A percentile compares a stretch with the other conserved stretches of the same genome.
Conservation (phyloP, 2,329 filamentous ascomycete genomes). For the Colletotrichum nymphaeae region DNA sequence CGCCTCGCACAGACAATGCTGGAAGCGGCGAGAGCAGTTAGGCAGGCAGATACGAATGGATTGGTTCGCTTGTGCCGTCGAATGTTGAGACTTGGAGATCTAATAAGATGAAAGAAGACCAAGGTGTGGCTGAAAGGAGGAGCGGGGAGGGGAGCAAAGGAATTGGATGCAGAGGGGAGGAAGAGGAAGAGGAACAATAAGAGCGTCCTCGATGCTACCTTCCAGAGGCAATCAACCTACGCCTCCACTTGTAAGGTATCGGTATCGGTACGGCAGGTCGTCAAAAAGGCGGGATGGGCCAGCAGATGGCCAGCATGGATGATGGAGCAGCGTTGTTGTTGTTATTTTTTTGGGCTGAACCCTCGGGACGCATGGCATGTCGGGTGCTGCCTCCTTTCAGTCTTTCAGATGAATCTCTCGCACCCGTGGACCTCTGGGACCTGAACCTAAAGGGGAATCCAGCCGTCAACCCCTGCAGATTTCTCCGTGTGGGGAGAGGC, state of each 20-base stretch:
- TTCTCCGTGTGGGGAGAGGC: slow-evolving; percentile 33
- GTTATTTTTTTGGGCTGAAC: slow-evolving; percentile 13
- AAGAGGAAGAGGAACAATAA: not conserved
- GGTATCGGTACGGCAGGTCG: not conserved
- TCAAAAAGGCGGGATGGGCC: slow-evolving; percentile 5
- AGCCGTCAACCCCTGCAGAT: slow-evolving; percentile 34
- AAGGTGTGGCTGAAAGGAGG: not conserved
- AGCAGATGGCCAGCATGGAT: not conserved
- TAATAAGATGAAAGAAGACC: not conserved
- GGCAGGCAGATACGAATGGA: not conserved
- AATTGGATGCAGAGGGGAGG: not conserved
- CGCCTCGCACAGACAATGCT: slow-evolving; percentile 25
- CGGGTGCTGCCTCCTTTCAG: slow-evolving; percentile 33
- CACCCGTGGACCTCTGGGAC: not conserved
- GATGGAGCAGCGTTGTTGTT: slow-evolving; percentile 3
- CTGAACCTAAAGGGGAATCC: slow-evolving; percentile 26
- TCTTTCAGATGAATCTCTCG: slow-evolving; percentile 28
- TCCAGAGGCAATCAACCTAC: too few relatives aligned
- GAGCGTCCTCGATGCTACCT: not conserved
- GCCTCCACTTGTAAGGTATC: not conserved
- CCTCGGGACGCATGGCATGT: slow-evolving; percentile 22
- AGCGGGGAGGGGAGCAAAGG: not conserved
- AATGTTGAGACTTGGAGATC: not conserved
- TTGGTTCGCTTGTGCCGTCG: not conserved
- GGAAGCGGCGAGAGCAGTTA: not conserved